Base-by-base conservation (phyloP, 2,329 filamentous ascomycete genomes). In the Lecanicillium sp. region DNA sequence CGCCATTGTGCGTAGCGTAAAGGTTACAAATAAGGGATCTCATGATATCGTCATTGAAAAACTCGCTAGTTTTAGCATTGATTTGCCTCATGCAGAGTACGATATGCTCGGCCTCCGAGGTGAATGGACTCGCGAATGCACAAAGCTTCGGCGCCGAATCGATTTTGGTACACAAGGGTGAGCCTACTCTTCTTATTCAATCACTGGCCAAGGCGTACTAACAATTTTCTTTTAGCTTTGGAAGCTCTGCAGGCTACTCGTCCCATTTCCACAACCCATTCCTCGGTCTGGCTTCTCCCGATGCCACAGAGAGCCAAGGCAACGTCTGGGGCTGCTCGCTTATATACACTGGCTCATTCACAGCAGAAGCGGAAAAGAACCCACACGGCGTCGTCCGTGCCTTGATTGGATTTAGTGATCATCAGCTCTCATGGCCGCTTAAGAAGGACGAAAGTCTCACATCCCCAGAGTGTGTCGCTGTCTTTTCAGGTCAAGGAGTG, bases 181-280 rank as follows among this genome's bases (percentile, higher is more conserved):
- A 49, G 15, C 14, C 12, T 32, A 17, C n/a, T 14, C 3, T 20
- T 32, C 18, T 33, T 16, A 18, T 19, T 25, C 25, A n/a, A n/a
- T 9, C 9, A 28, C 25, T 9, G n/a, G 9, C 25, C 25, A 9
- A 9, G 9, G 25, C 9, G 30, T 33, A 16, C 31, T 31, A 28
- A 37, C 13, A 13, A 32, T 13, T 17, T 28, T 18, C 4, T 4
- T 17, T 44, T 29, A 76, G 75, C 4, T 81, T 82, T 50, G 72
- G 73, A 12, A 80, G 75, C 46, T 70, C 64, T 0, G 69, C 67
- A 4, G 78, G 78, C 1, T 82, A 78, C 49, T 75, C 77, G 0
- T 80, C 76, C 0, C 75, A 80, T 47, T 59, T 75, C 2, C 73
- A 80, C 50, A 82, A 82, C 46, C 76, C 78, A 0, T 82, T 82